Percentiles rank a stretch among this genome's conserved stretches.
Evolutionary conservation across 352 stramenopile species (phyloP).

Genomic region (Blastocystis sp.): DNA sequence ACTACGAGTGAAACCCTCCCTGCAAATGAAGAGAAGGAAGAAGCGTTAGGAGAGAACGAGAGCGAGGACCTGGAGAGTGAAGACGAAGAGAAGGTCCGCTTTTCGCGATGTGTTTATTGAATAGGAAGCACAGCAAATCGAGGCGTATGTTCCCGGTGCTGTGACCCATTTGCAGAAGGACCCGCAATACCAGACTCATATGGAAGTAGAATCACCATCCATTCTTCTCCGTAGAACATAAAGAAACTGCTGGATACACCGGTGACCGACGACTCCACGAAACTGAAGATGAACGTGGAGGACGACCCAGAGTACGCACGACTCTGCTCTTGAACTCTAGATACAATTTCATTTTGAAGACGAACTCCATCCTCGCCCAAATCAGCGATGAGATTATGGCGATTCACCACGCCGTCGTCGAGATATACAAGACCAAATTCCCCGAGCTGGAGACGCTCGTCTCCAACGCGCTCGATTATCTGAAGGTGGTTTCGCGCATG

Average conservation of each 20-base stretch:
- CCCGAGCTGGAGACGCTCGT: conserved; percentile 91
- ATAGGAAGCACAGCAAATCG: conserved; percentile 25
- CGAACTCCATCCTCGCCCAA: conserved; percentile 87
- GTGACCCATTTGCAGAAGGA: conserved; percentile 41
- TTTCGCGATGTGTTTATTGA: not conserved
- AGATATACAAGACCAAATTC: conserved; percentile 90
- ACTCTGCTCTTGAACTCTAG: conserved; percentile 75
- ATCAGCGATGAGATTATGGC: conserved; percentile 90
- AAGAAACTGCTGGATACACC: conserved; percentile 60
- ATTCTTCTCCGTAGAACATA: conserved; percentile 20
- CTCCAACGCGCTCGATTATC: conserved; percentile 88
- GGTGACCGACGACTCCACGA: not conserved
- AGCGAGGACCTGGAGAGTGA: conserved; percentile 68
- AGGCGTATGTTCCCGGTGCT: conserved; percentile 50
- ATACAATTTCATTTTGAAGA: conserved; percentile 85
- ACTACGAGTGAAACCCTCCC: conserved; percentile 80
- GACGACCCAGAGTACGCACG: conserved; percentile 70
- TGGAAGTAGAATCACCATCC: conserved; percentile 32
- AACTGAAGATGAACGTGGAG: conserved; percentile 78
- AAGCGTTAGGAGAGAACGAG: conserved; percentile 55
- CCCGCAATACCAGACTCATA: conserved; percentile 40
- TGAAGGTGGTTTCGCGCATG: conserved; percentile 87
- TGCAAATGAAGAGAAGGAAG: conserved; percentile 77
- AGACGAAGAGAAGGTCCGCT: conserved; percentile 18
- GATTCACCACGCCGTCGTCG: conserved; percentile 87